These are phyloP conservation scores for Beauveria medogensis DNA, from an alignment of 2,329 filamentous ascomycete genomes.

Conservation along the genomic window DNA sequence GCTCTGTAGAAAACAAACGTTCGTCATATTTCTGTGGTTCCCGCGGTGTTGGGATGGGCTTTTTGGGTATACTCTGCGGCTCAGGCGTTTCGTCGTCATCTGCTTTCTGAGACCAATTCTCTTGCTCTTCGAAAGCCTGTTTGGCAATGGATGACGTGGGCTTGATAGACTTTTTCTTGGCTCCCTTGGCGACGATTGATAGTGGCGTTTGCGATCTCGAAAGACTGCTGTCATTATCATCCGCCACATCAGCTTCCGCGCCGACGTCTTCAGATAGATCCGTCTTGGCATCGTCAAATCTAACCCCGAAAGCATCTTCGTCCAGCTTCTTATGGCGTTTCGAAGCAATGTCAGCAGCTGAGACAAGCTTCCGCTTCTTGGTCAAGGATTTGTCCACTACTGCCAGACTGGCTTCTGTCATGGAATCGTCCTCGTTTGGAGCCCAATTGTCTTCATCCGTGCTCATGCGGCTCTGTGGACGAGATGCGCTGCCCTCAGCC, in stretches of 20 bases:
- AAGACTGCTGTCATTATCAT: constrained; percentile 38
- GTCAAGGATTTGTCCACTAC: constrained; percentile 47
- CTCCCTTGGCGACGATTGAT: constrained; percentile 20
- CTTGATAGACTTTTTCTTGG: constrained; percentile 48
- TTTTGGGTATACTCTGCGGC: constrained; percentile 21
- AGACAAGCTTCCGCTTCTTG: constrained; percentile 67
- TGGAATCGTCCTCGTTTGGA: constrained; percentile 52
- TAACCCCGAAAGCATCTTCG: constrained; percentile 67
- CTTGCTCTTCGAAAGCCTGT: constrained; percentile 61
- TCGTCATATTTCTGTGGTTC: constrained; percentile 35
- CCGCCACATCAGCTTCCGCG: constrained; percentile 37
- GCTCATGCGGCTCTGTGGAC: constrained; percentile 67
- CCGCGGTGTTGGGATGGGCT: neutral
- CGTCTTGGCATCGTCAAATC: constrained; percentile 42
- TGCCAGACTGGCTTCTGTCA: constrained; percentile 66
- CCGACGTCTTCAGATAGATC: constrained; percentile 43
- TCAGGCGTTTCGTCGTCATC: constrained; percentile 29
- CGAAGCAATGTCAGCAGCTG: constrained; percentile 57
- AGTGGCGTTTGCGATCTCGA: constrained; percentile 41
- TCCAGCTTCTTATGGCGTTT: constrained; percentile 77
- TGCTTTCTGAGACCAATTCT: constrained; percentile 46
- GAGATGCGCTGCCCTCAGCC: constrained; percentile 79
- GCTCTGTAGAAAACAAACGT: constrained; percentile 40
- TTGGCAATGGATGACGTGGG: constrained; percentile 73
- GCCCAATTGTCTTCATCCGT: constrained; percentile 50